These are phyloP conservation scores for Rhizomucor miehei DNA, from an alignment of 371 early-diverging fungal genomes.

Conservation along the genomic window DNA sequence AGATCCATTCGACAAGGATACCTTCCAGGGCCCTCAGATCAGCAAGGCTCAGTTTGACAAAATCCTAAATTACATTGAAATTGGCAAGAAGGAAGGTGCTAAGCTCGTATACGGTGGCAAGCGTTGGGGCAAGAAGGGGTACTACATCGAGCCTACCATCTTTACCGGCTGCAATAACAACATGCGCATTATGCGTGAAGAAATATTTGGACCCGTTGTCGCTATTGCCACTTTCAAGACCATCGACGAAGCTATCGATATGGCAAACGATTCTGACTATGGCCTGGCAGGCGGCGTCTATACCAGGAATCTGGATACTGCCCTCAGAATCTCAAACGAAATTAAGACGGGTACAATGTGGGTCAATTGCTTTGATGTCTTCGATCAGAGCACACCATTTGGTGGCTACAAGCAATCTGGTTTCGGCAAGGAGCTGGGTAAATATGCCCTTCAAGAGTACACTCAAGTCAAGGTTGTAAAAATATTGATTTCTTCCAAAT, in stretches of 20 bases:
- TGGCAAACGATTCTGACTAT: conserved; percentile 77
- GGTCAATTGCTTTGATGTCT: conserved; percentile 38
- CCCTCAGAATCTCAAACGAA: conserved; percentile 59
- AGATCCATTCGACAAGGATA: conserved; percentile 52
- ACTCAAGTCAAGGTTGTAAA: conserved; percentile 67
- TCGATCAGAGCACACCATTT: conserved; percentile 68
- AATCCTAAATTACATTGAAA: conserved; percentile 61
- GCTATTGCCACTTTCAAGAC: conserved; percentile 73
- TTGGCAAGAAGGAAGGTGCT: conserved; percentile 63
- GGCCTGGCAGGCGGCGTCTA: conserved; percentile 88
- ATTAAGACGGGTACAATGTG: conserved; percentile 78
- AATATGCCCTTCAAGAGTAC: conserved; percentile 70
- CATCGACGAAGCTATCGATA: conserved; percentile 75
- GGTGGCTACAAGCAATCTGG: conserved; percentile 74
- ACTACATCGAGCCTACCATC: conserved; percentile 80
- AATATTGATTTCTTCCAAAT: conserved; percentile 22
- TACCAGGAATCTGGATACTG: conserved; percentile 64
- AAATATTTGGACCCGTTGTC: conserved; percentile 94
- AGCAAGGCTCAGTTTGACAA: conserved; percentile 75
- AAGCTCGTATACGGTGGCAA: conserved; percentile 67
- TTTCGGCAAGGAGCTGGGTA: conserved; percentile 77
- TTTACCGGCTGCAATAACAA: conserved; percentile 65
- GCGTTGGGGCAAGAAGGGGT: conserved; percentile 65
- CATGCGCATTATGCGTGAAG: conserved; percentile 74
- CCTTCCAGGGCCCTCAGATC: conserved; percentile 75